Base-by-base conservation (phyloP, 257 asterid species). In the Lycium barbarum region DNA sequence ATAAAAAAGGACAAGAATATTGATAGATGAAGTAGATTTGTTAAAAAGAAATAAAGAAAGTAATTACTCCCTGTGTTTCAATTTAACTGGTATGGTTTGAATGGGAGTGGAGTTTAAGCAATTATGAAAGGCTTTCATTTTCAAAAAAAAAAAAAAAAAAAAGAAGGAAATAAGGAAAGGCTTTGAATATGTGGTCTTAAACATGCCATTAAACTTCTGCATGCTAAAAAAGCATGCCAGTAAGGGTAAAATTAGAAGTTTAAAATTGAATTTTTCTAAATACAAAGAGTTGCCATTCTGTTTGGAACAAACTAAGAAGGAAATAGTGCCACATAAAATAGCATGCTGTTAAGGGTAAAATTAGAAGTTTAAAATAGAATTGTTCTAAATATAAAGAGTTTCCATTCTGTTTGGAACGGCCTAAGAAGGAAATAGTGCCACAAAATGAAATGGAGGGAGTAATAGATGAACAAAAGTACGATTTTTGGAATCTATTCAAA, bases 1-100 rank as follows among this genome's bases (percentile, higher is more conserved):
- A 71, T 26, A 26, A 26, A n/a, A 20, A 11, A 47, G 43, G 13
- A 74, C 13, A 12, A 74, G 61, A 51, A 22, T 22, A 49, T 74
- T 49, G 81, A 15, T 74, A 49, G 12, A 47, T 74, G 81, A 20
- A 74, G 62, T 74, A 20, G 45, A 74, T 74, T 74, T 74, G 54
- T 74, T 38, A 20, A 51, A 73, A 47, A 22, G 45, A 18, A 58
- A 18, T 18, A 6, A 55, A 20, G 26, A 47, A 74, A 49, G 59
- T 74, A 74, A 49, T 74, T 74, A 22, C 81, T 49, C 43, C 45
- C 14, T 49, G 4, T 12, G 53, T 74, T 74, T 49, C 62, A 74
- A 74, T 74, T 74, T 22, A 49, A 22, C 62, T 22, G 40, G 22
- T 40, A 53, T 74, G 12, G 81, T 49, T 49, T 47, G 80, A 22